Evolutionary conservation across 805 yeast species (phyloP).

Genomic region (Candida boleticola): DNA sequence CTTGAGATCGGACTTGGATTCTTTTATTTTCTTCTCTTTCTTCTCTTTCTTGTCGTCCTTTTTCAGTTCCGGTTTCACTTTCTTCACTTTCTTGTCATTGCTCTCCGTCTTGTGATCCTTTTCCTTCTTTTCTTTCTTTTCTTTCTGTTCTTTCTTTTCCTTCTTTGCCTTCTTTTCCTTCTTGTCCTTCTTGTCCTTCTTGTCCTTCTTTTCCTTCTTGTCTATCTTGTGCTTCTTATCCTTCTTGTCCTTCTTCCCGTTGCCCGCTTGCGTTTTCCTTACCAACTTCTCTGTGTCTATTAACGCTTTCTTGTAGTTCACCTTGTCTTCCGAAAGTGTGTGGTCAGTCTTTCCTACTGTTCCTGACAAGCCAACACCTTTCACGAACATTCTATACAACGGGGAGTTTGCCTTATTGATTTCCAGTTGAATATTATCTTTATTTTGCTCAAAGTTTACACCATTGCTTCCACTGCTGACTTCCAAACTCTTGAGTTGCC

Average conservation of each 20-base stretch:
- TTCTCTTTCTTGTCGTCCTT: constrained; percentile 9
- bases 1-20: constrained; percentile 1
- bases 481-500: constrained; percentile 78
- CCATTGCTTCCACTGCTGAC: constrained; percentile 36
- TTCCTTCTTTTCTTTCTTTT: neutral
- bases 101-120: constrained; percentile 7
- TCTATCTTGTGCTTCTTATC: constrained; percentile 14
- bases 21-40: constrained; percentile 5
- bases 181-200: neutral
- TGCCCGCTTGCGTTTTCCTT: constrained; percentile 17
- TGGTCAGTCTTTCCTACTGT: constrained; percentile 50
- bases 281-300: constrained; percentile 10
- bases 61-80: constrained; percentile 12
- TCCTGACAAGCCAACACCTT: constrained; percentile 82
- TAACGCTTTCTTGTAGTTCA: constrained; percentile 8
- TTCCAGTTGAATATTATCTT: constrained; percentile 44
- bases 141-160: constrained; percentile 1
- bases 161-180: constrained; percentile 2
- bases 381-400: constrained; percentile 79
- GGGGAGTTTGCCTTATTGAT: constrained; percentile 61
- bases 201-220: neutral
- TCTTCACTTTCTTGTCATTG: constrained; percentile 12
- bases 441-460: constrained; percentile 54
- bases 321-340: constrained; percentile 24
- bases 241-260: constrained; percentile 20